Conservation (phyloP, 345 rosid species). For the Sapria himalayana region DNA sequence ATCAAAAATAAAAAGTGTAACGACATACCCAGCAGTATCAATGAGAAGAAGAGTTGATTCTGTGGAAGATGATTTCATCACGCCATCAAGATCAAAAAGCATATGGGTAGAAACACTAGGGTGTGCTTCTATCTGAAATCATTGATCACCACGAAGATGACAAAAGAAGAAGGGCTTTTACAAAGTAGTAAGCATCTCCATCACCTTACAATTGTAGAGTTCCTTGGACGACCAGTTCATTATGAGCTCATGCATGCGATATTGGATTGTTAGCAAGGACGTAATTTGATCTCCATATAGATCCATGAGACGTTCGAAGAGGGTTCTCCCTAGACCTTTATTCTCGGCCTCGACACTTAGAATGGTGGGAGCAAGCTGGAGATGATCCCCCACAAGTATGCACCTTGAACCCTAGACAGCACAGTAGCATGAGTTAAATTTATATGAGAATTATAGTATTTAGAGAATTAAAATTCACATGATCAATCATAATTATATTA, state of each 20-base stretch:
- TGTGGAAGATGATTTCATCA: constrained; percentile 42
- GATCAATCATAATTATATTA: no score
- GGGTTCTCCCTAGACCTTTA: constrained; percentile 85
- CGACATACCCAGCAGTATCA: constrained; percentile 58
- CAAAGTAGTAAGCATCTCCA: background rate
- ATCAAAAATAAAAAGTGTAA: constrained; percentile 1
- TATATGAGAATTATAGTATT: no score
- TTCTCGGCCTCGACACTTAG: constrained; percentile 89
- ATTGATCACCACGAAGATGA: background rate
- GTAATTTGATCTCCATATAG: constrained; percentile 61
- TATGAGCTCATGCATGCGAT: constrained; percentile 92
- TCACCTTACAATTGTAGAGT: constrained; percentile 63
- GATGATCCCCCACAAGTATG: constrained; percentile 90
- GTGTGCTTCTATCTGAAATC: constrained; percentile 50
- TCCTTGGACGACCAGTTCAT: constrained; percentile 95
- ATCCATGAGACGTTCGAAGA: constrained; percentile 76
- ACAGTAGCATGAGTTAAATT: no score
- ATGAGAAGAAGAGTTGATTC: constrained; percentile 69
- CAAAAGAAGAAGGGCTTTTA: background rate
- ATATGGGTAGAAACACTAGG: constrained; percentile 64
- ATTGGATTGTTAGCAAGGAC: constrained; percentile 86
- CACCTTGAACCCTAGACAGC: constrained; percentile 79
- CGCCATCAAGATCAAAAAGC: constrained; percentile 71
- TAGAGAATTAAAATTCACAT: no score
- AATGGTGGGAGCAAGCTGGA: constrained; percentile 88